Percentiles rank a stretch among this genome's conserved stretches.
Evolutionary conservation across 2,329 filamentous ascomycete genomes (phyloP).

Genomic region (Balansia obtecta): DNA sequence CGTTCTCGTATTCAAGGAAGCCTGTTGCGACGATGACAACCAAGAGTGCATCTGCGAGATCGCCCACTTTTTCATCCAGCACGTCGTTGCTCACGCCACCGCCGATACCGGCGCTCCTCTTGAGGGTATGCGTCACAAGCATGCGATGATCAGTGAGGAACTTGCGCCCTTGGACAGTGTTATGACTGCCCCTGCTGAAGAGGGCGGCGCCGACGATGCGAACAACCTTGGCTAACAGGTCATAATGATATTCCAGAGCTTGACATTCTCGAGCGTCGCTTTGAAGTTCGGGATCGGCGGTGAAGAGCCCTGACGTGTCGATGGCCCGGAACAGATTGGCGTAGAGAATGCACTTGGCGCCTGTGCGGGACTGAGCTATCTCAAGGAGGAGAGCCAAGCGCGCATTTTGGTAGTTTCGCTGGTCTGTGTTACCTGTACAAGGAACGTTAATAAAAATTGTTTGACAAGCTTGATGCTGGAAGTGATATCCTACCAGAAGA

Average conservation of each 20-base stretch:
- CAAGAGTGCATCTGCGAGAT: conserved; percentile 76
- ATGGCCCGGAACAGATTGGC: conserved; percentile 76
- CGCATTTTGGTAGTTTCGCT: conserved; percentile 48
- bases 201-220: conserved; percentile 74
- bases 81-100: conserved; percentile 22
- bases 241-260: conserved; percentile 71
- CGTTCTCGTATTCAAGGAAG: conserved; percentile 56
- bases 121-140: conserved; percentile 80
- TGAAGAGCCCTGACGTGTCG: conserved; percentile 73
- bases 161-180: conserved; percentile 62
- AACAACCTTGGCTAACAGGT: conserved; percentile 66
- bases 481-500: conserved; percentile 33
- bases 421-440: conserved; percentile 26
- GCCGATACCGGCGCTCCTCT: conserved; percentile 73
- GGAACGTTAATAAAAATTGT: conserved; percentile 3
- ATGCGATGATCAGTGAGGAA: conserved; percentile 77
- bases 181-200: conserved; percentile 69
- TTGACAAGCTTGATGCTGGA: neutral
- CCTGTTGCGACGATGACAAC: conserved; percentile 70
- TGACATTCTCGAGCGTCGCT: conserved; percentile 58
- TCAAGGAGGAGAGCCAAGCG: conserved; percentile 73
- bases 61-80: conserved; percentile 52
- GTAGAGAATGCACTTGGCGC: conserved; percentile 77
- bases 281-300: conserved; percentile 84
- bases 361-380: conserved; percentile 71